A percentile compares a stretch with the other conserved stretches of the same genome.
phyloP scores from a whole-genome alignment of 2,329 filamentous ascomycete genomes.

The Alternaria sp. region DNA sequence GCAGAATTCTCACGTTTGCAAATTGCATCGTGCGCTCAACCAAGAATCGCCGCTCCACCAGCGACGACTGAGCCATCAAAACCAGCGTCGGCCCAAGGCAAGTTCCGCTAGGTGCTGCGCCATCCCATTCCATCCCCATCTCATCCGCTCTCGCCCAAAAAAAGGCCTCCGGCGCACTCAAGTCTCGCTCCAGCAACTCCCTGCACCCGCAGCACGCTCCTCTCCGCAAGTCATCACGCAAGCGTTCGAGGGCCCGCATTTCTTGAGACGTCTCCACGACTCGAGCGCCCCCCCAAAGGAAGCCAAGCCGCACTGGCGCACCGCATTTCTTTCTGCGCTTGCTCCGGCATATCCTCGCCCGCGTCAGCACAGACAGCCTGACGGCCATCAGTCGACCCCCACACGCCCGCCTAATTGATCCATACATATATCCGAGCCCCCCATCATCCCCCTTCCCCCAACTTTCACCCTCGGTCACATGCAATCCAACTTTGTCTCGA shows the following conservation, averaged over 20 bases:
- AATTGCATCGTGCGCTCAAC: conserved; percentile 27
- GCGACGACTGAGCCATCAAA: conserved; percentile 15
- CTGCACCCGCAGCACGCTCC: conserved; percentile 31
- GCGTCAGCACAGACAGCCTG: conserved; percentile 44
- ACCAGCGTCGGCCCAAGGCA: conserved; percentile 18
- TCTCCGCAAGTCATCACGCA: conserved; percentile 31
- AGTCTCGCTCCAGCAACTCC: conserved; percentile 17
- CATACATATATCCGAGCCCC: conserved; percentile 49
- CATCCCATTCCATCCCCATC: conserved; percentile 19
- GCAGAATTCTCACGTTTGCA: conserved; percentile 30
- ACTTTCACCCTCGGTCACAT: conserved; percentile 53
- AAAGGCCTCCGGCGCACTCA: conserved; percentile 17
- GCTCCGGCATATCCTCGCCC: conserved; percentile 37
- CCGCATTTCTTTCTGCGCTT: conserved; percentile 36
- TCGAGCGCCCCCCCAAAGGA: conserved; percentile 23
- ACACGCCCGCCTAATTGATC: conserved; percentile 41
- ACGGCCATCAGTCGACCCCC: conserved; percentile 40
- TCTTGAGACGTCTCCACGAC: conserved; percentile 32
- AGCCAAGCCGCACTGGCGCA: conserved; percentile 33
- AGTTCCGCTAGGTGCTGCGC: conserved; percentile 25
- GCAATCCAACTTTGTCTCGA: conserved; percentile 47
- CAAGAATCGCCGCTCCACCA: conserved; percentile 26
- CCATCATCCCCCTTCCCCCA: conserved; percentile 50
- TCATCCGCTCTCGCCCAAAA: conserved; percentile 13
- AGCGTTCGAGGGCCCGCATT: conserved; percentile 30